A percentile compares a stretch with the other conserved stretches of the same genome.
phyloP scores from a whole-genome alignment of 345 rosid species.

The Stellera chamaejasme region DNA sequence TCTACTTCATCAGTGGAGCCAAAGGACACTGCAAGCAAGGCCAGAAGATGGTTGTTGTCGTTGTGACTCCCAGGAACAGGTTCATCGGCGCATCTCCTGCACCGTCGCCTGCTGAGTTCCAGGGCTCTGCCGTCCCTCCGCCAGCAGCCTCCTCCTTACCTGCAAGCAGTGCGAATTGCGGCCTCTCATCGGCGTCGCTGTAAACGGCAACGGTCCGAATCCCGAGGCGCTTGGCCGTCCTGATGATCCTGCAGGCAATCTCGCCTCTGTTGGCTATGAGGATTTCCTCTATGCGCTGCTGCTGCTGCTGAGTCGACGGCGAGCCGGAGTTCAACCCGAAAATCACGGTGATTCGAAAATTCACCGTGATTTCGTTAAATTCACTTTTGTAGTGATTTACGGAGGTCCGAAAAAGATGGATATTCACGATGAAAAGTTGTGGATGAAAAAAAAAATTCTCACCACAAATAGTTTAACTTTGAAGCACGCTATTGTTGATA shows the following conservation, averaged over 20 bases:
- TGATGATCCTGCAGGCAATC: conserved; percentile 76
- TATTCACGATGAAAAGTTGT: no score
- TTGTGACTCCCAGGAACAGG: conserved; percentile 32
- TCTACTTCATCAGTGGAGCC: conserved; percentile 74
- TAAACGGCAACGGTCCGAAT: conserved; percentile 79
- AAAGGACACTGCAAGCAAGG: conserved; percentile 70
- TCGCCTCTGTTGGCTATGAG: conserved; percentile 82
- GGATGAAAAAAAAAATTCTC: no score
- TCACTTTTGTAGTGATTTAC: no score
- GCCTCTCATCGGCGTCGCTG: conserved; percentile 78
- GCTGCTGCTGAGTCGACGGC: conserved; percentile 5
- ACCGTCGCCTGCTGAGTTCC: conserved; percentile 53
- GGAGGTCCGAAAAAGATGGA: no score
- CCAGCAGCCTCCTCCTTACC: no score
- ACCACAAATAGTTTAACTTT: no score
- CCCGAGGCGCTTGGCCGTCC: conserved; percentile 76
- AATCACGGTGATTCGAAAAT: no score
- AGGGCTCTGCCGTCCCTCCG: conserved; percentile 58
- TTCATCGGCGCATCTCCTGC: conserved; percentile 45
- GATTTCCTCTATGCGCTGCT: conserved; percentile 57
- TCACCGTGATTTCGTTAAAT: no score
- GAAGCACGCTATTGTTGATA: no score
- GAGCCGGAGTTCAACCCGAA: conserved; percentile 28
- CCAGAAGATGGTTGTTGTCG: conserved; percentile 64
- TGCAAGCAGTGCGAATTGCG: no score